Base-by-base conservation (phyloP, 2,329 filamentous ascomycete genomes). In the Trichoderma simmonsii region DNA sequence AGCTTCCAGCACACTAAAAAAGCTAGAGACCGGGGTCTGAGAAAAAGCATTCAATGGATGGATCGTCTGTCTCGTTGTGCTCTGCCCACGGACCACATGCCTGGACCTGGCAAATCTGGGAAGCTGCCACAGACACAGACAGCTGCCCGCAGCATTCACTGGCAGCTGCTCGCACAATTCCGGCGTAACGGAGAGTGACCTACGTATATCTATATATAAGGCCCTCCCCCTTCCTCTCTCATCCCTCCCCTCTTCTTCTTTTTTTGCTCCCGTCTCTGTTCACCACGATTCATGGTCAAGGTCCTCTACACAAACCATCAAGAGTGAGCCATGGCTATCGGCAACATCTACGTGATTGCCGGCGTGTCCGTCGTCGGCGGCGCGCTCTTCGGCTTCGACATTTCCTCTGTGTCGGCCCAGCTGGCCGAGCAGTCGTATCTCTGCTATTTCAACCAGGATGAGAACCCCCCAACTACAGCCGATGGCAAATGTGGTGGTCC, bases 401-500 rank as follows among this genome's bases (percentile, higher is more conserved):
- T 89, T 72, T 85, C 85, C 39, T 88, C 86, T 71, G 86, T 89
- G 81, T 86, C 85, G 4, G 87, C 86, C 72, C 78, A 79, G 75
- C 73, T 79, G 28, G 78, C 78, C 60, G 79, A 80, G 75, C 79
- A 81, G 65, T 79, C 79, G 26, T 82, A 82, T 69, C 78, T 77
- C 51, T 82, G 81, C 69, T 82, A 82, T 71, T 82, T 82, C 74
- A 82, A 82, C 68, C 79, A 82, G 32, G 80, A 80, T 0, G 78
- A 78, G 4, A 73, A 78, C 1, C 78, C 79, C 0, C 80, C 80
- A 1, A 80, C 80, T 0, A 80, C 78, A 56, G 75, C 71, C 14
- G 61, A 80, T 6, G 75, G 77, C 1, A 72, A 76, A 8, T 82
- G 81, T 36, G 79, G 78, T 54, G 81, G 81, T 4, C 81, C 80